phyloP scores from a whole-genome alignment of 78 protist genomes.

The Blattamonas nauphoetae region DNA sequence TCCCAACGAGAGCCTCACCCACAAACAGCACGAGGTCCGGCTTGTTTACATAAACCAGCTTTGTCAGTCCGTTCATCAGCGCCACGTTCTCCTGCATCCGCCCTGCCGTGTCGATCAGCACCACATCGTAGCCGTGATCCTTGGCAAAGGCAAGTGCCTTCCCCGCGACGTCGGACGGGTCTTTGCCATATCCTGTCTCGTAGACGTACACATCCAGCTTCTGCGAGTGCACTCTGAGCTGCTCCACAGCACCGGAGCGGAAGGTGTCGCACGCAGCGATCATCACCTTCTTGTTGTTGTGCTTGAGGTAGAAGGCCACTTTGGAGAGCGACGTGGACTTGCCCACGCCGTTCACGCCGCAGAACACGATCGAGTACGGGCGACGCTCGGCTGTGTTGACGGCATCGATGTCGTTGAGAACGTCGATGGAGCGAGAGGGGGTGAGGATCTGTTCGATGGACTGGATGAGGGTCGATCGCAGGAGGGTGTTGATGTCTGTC shows the following conservation, averaged over 20 bases:
- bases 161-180: constrained; percentile 74
- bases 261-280: constrained; percentile 99
- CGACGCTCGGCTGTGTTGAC: background rate
- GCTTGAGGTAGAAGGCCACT: constrained; percentile 25
- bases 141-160: constrained; percentile 67
- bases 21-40: constrained; percentile 96
- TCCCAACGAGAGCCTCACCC: constrained; percentile 99
- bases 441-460: constrained; percentile 78
- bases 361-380: constrained; percentile 43
- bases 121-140: constrained; percentile 53
- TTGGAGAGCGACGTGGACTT: constrained; percentile 87
- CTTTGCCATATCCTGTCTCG: constrained; percentile 79
- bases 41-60: constrained; percentile 59
- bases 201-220: constrained; percentile 29
- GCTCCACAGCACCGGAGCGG: constrained; percentile 97
- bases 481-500: background rate
- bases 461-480: constrained; percentile 49
- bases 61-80: constrained; percentile 77
- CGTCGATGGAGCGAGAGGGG: constrained; percentile 55
- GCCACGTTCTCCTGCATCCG: constrained; percentile 95
- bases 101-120: constrained; percentile 96
- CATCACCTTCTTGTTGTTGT: constrained; percentile 44
- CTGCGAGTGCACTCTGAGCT: constrained; percentile 73
- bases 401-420: constrained; percentile 14
- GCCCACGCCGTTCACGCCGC: constrained; percentile 75